Evolutionary conservation across 208 protist species (phyloP), one percentile per base, ranked within the genome.

Genomic region (Trypanosoma melophagium): DNA sequence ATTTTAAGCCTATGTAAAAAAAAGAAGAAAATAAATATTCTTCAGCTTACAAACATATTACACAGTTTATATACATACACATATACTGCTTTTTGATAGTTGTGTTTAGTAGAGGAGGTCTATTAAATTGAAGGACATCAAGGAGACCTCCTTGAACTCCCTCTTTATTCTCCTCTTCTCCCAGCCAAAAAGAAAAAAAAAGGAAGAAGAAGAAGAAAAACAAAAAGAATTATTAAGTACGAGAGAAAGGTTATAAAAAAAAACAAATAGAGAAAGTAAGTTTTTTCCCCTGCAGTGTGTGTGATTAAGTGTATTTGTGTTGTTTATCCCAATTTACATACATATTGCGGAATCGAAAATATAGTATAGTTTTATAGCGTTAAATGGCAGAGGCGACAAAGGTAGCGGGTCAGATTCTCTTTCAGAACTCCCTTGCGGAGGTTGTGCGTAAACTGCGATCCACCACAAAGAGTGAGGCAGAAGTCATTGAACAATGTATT

Each of bases 371-470:
- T 42, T 74, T 28, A 7, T 35, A 35, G 28, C 28, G 28, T 35
- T 35, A 4, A 5, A 81, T 84, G 79, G 21, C 74, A 24, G 71
- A 76, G 44, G 67, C 75, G 9, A 80, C 79, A 3, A 74, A 57
- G 10, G 76, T 76, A 51, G 80, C 85, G 24, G 54, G 77, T 14
- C 77, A 92, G 58, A 64, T 84, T 16, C 78, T 96, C 14, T 93
- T 96, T 25, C 90, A 97, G 62, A 84, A 94, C 40, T 85, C 83
- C 22, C 86, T 99, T 8, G 71, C 72, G 9, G 97, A 99, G 59
- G 80, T 99, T 5, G 92, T 99, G 22, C 86, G 96, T 40, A 98
- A 97, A 68, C 82, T 99, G 16, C 84, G 98, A 25, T 87, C 80
- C 31, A 83, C 90, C 49, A 88, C 96, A 53, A 79, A 83, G 22